Evolutionary conservation across 2,329 filamentous ascomycete genomes (phyloP), one percentile per base, ranked within the genome.

Genomic region (Xylariaceae sp.): DNA sequence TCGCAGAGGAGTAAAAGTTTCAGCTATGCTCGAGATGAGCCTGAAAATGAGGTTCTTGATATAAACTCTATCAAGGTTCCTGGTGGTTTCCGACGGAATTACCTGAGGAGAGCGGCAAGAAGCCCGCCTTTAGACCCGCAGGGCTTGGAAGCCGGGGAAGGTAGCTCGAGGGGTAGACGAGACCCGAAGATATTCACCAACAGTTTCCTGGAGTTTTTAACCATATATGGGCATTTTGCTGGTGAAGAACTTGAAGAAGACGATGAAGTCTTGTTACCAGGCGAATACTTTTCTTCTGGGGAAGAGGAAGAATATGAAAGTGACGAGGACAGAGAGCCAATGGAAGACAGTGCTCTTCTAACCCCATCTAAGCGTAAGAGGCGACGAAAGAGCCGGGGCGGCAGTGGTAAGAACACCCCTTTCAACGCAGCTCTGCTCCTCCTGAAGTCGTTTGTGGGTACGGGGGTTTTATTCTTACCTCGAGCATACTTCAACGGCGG

Each of bases 371-470:
- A 84, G 65, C 85, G 87, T 57, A 89, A 85, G 75, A 85, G 91
- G 68, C 88, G 87, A 75, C 87, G 91, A 70, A 93, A 91, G 77
- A 80, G 84, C 49, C 88, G 90, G 42, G 84, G 87, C 50, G 84
- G 86, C 20, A 86, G 83, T 58, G 91, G 93, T 40, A 92, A 87
- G 51, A 93, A 91, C 65, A 89, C 85, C 48, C 87, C 90, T 2
- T 87, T 86, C 61, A 90, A 89, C 59, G 93, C 95, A 9, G 88
- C 90, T 10, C 75, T 97, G 65, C 81, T 99, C 51, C 80, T 99
- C 42, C 85, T 99, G 63, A 99, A 99, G 78, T 98, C 93, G 0
- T 99, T 99, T 70, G 95, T 99, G 46, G 95, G 96, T 19, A 99
- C 95, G 0, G 93, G 93, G 53, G 93, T 98, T 7, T 80, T 98